Evolutionary conservation across 2,329 filamentous ascomycete genomes (phyloP).

Genomic region (Colletotrichum aenigma): DNA sequence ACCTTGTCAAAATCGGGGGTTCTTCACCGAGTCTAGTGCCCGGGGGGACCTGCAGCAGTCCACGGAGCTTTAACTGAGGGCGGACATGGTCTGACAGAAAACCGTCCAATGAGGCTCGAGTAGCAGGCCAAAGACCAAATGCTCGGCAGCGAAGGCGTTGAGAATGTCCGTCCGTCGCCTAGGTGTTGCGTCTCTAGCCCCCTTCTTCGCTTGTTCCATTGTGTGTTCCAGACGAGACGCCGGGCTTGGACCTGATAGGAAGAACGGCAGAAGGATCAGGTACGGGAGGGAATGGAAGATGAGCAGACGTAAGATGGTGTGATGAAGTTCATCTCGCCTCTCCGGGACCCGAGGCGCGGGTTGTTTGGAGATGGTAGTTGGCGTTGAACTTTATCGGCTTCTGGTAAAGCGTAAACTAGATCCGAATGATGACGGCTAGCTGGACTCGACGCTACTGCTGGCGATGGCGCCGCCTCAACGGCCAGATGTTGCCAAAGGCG

Average conservation of each 20-base stretch:
- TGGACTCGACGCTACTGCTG: background rate
- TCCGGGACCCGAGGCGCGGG: background rate
- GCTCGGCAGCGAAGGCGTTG: background rate
- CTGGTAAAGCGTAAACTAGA: background rate
- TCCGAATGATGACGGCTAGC: background rate
- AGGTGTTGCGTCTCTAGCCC: background rate
- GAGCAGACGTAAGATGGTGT: background rate
- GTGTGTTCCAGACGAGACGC: background rate
- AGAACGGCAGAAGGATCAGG: background rate
- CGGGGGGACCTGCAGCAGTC: background rate
- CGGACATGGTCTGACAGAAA: conserved; percentile 8
- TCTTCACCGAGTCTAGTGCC: background rate
- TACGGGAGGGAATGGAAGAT: background rate
- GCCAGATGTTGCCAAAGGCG: background rate
- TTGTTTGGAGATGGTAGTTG: background rate
- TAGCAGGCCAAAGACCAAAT: background rate
- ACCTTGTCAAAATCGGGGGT: background rate
- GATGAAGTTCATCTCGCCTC: background rate
- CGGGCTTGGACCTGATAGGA: background rate
- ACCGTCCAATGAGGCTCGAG: background rate
- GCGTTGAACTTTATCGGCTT: background rate
- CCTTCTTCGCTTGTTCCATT: background rate
- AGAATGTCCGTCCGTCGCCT: background rate
- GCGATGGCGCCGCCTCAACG: background rate
- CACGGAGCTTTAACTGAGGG: background rate